phyloP scores from a whole-genome alignment of 768 basidiomycete genomes.

The Trametes elegans region DNA sequence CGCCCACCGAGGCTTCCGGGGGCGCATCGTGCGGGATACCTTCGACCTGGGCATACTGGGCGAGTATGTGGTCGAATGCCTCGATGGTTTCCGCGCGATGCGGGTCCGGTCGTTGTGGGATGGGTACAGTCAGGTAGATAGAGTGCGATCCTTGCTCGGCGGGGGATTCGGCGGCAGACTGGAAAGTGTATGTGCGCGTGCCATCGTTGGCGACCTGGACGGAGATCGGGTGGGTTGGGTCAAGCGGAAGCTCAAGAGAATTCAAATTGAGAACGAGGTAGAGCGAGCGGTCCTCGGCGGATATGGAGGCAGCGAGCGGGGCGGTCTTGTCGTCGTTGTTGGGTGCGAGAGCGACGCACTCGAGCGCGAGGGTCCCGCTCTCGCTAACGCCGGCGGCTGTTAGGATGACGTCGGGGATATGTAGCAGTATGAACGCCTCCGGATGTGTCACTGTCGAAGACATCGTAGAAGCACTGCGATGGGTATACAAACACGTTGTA shows the following conservation, averaged over 20 bases:
- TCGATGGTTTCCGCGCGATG: slow-evolving; percentile 54
- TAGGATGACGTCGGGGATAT: slow-evolving; percentile 47
- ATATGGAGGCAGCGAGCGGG: slow-evolving; percentile 16
- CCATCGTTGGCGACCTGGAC: slow-evolving; percentile 35
- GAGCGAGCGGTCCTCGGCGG: slow-evolving; percentile 46
- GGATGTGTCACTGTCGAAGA: slow-evolving; percentile 16
- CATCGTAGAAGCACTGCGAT: not conserved
- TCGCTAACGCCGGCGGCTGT: slow-evolving; percentile 31
- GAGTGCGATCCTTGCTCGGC: slow-evolving; percentile 19
- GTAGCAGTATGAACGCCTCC: slow-evolving; percentile 52
- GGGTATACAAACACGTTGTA: not conserved
- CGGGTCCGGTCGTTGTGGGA: slow-evolving; percentile 26
- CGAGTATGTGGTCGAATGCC: slow-evolving; percentile 62
- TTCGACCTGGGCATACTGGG: slow-evolving; percentile 59
- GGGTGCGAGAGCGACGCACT: slow-evolving; percentile 57
- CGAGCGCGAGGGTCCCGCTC: slow-evolving; percentile 49
- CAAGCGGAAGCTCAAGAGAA: slow-evolving; percentile 54
- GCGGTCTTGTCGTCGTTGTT: slow-evolving; percentile 14
- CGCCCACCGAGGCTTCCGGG: not conserved
- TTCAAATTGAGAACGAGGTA: slow-evolving; percentile 65
- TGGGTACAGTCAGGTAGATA: slow-evolving; percentile 29
- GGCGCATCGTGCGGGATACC: slow-evolving; percentile 15
- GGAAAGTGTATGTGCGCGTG: slow-evolving; percentile 45
- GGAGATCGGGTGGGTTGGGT: slow-evolving; percentile 50
- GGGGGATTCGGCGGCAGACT: slow-evolving; percentile 29